Percentiles rank a stretch among this genome's conserved stretches.
Evolutionary conservation across 2,329 filamentous ascomycete genomes (phyloP).

Genomic region (Lasiodiplodia theobromae): DNA sequence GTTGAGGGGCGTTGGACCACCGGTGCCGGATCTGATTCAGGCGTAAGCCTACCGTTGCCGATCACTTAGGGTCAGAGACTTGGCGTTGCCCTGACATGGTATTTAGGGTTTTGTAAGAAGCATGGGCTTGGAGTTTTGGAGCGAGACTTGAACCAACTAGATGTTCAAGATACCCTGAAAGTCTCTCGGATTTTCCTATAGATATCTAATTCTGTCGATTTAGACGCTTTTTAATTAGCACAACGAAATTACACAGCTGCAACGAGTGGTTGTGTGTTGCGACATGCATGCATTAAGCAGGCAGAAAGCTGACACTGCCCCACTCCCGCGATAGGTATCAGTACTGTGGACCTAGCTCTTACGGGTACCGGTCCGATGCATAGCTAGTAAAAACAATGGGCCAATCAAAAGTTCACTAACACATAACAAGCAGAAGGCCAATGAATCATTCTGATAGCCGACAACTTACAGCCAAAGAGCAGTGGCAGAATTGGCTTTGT

Average conservation of each 20-base stretch:
- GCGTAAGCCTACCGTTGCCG: constrained; percentile 31
- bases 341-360: neutral
- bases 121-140: constrained; percentile 10
- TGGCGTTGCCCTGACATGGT: constrained; percentile 1
- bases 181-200: constrained; percentile 2
- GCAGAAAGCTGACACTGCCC: neutral
- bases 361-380: neutral
- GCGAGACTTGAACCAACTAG: constrained; percentile 15
- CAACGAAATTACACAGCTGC: neutral
- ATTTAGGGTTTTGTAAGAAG: neutral
- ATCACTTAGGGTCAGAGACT: neutral
- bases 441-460: neutral
- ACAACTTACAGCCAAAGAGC: neutral
- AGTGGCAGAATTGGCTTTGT: neutral
- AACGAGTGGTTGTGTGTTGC: neutral
- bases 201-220: neutral
- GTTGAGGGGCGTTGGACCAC: constrained; percentile 82
- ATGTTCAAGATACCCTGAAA: constrained; percentile 11
- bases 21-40: constrained; percentile 74
- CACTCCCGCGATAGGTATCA: neutral
- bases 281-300: neutral
- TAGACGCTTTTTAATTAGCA: neutral
- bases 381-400: neutral
- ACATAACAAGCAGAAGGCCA: neutral
- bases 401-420: neutral